Evolutionary conservation across 1,284 basidiomycete species (phyloP), one percentile per base, ranked within the genome.

Genomic region (Papiliotrema fonsecae): DNA sequence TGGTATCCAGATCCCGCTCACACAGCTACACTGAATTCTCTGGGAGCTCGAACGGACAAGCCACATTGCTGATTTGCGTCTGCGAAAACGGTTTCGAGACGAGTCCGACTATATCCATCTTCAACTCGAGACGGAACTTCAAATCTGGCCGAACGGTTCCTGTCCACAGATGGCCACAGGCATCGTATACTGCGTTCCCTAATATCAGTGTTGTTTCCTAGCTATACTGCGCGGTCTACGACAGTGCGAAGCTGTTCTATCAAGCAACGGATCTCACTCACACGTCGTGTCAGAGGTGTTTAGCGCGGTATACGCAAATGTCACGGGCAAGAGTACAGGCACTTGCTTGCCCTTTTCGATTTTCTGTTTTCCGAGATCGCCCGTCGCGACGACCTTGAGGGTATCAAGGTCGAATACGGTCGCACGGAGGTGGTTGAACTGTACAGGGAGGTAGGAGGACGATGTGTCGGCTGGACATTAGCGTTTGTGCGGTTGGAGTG

Each of bases 221-320:
- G 10, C 18, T 25, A 14, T 19, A 25, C 30, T 34, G 5, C n/a
- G n/a, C n/a, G n/a, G n/a, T n/a, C n/a, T n/a, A n/a, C n/a, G n/a
- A n/a, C n/a, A n/a, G n/a, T n/a, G n/a, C n/a, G n/a, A n/a, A n/a
- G n/a, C n/a, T n/a, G n/a, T n/a, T n/a, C n/a, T n/a, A n/a, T n/a
- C n/a, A n/a, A n/a, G n/a, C n/a, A n/a, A n/a, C 21, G 9, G 30
- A 32, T 14, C 11, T 2, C 11, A 75, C 83, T 57, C 60, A 87
- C 88, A 93, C 26, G 89, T 91, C 34, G 78, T 75, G 72, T 93
- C 89, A 1, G 83, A 81, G 42, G 80, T 78, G 65, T 93, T 92
- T n/a, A 79, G 75, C 0, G 85, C 86, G n/a, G 81, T 54, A 65
- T 91, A 92, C 0, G 82, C 81, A 70, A 92, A 90, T 58, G 84